Percentiles rank a stretch among this genome's conserved stretches.
phyloP scores from a whole-genome alignment of 2,329 filamentous ascomycete species.

The Coniella vitis region DNA sequence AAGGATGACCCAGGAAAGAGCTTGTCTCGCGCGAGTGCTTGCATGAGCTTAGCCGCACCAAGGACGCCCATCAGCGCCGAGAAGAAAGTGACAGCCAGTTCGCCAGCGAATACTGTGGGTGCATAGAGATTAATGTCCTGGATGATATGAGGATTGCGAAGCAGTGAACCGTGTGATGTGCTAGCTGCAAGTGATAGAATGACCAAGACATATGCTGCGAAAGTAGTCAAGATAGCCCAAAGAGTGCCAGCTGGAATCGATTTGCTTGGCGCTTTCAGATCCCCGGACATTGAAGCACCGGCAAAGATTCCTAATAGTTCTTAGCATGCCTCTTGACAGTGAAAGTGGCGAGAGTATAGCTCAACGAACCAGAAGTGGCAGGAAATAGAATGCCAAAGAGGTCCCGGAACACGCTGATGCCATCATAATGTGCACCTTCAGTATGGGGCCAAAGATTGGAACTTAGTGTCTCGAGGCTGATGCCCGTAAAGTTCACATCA shows the following conservation, averaged over 20 bases:
- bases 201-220: constrained; percentile 68
- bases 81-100: constrained; percentile 77
- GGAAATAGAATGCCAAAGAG: constrained; percentile 84
- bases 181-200: constrained; percentile 72
- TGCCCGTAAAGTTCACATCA: constrained; percentile 70
- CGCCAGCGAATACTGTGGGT: constrained; percentile 67
- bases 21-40: constrained; percentile 73
- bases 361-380: constrained; percentile 42
- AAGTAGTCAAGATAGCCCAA: constrained; percentile 68
- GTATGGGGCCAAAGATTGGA: constrained; percentile 70
- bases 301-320: constrained; percentile 51
- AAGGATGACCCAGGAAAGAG: constrained; percentile 68
- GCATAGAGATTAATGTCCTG: constrained; percentile 74
- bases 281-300: constrained; percentile 86
- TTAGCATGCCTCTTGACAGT: constrained; percentile 37
- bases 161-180: constrained; percentile 66
- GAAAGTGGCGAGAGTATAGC: no score
- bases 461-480: constrained; percentile 61
- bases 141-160: constrained; percentile 71
- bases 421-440: constrained; percentile 53
- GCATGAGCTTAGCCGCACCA: constrained; percentile 75
- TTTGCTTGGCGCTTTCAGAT: constrained; percentile 74
- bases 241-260: constrained; percentile 81
- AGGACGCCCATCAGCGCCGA: constrained; percentile 84
- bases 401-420: constrained; percentile 66